Evolutionary conservation across 768 basidiomycete species (phyloP), one percentile per base, ranked within the genome.

Genomic region (Amanita molliuscula): DNA sequence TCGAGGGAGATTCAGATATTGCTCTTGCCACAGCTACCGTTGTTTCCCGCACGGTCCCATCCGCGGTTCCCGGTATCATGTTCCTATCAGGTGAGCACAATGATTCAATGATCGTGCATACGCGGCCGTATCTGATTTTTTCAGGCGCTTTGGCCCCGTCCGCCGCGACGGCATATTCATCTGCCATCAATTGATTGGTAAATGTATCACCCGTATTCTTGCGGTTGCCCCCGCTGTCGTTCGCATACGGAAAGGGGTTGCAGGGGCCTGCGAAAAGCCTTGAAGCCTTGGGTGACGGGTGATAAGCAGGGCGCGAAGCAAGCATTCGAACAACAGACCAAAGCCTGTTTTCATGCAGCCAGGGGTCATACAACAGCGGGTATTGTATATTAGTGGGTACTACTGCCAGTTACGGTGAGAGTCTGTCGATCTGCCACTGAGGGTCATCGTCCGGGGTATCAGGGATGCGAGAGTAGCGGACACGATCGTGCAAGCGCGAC

Each of bases 401-500:
- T 49, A 46, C 44, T 21, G 31, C 18, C 26, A 50, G 23, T 72
- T 68, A 89, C 3, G 91, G 90, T 2, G 89, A 76, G 47, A 95
- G 70, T 48, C 90, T 71, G 47, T 92, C 82, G 46, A 92, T 78
- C 61, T 70, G 79, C 93, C 93, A 96, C 55, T 64, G 64, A 10
- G 78, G 71, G 20, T 68, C 61, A 38, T 75, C 76, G 10, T 76
- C 74, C 0, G 71, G 54, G 13, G 74, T 67, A 31, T 66, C 72
- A 44, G 72, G 69, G 16, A 66, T 61, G n/a, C 79, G 79, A 44
- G 78, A 68, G 63, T 91, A 92, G 21, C 79, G 79, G 53, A 95
- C 78, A 38, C 94, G 82, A 64, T 97, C 93, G 57, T 97, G 94
- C 44, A 97, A 70, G 34, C 95, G 78, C 21, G 90, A 94, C n/a